Evolutionary conservation across 1,284 basidiomycete species (phyloP).

Genomic region (Ustilago sp.): DNA sequence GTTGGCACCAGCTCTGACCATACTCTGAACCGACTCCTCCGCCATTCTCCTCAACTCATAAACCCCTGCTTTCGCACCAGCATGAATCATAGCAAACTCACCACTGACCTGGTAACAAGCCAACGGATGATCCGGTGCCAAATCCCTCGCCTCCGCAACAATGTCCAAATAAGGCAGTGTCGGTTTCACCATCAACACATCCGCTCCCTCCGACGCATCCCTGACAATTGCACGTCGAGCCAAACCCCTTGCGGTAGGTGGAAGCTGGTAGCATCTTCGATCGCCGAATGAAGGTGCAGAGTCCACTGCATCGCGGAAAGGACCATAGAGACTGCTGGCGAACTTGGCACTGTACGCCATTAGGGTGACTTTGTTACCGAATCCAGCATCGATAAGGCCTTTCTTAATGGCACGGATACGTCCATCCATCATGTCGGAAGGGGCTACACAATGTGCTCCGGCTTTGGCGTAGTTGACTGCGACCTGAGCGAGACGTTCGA

Average conservation of each 20-base stretch:
- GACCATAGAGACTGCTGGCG: constrained; percentile 94
- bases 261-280: constrained; percentile 97
- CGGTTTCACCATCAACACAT: constrained; percentile 99
- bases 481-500: constrained; percentile 87
- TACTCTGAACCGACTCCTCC: constrained; percentile 88
- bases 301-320: constrained; percentile 97
- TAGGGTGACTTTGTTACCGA: constrained; percentile 77
- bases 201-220: constrained; percentile 92
- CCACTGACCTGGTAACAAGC: constrained; percentile 84
- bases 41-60: constrained; percentile 93
- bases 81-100: constrained; percentile 96
- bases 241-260: constrained; percentile 86
- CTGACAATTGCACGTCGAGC: constrained; percentile 91
- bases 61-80: constrained; percentile 90
- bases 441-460: constrained; percentile 96
- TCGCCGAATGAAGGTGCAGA: constrained; percentile 94
- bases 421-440: constrained; percentile 99
- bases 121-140: constrained; percentile 86
- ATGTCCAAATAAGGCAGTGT: constrained; percentile 95
- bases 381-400: constrained; percentile 83
- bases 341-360: constrained; percentile 99
- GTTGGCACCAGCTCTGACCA: constrained; percentile 90
- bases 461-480: constrained; percentile 92
- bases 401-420: constrained; percentile 90
- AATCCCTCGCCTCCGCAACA: constrained; percentile 84